phyloP scores from a whole-genome alignment of 164 flowering plant species.

The Vitis amurensis region DNA sequence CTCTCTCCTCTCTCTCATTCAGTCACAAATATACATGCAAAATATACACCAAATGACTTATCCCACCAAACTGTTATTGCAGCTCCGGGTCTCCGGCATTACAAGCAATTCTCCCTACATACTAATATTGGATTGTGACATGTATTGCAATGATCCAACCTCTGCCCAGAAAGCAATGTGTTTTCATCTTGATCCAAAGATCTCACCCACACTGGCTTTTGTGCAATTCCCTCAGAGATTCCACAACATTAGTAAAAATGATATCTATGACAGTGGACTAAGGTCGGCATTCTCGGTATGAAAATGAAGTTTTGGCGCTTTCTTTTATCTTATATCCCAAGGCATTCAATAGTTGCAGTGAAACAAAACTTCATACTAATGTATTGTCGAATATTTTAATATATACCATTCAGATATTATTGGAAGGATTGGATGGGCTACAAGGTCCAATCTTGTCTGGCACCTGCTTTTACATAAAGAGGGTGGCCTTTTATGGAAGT shows the following conservation, averaged over 20 bases:
- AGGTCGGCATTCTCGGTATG: slow-evolving; percentile 26
- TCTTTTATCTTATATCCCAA: background rate
- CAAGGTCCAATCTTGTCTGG: slow-evolving; percentile 44
- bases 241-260: slow-evolving; percentile 32
- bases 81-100: slow-evolving; percentile 54
- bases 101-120: slow-evolving; percentile 53
- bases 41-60: background rate
- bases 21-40: background rate
- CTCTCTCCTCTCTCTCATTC: background rate
- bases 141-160: slow-evolving; percentile 49
- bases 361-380: background rate
- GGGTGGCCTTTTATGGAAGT: slow-evolving; percentile 36
- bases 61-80: slow-evolving; percentile 7
- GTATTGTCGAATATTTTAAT: background rate
- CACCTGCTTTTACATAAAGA: slow-evolving; percentile 44
- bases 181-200: slow-evolving; percentile 41
- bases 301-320: background rate
- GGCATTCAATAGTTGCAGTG: no score
- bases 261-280: slow-evolving; percentile 43
- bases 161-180: slow-evolving; percentile 63
- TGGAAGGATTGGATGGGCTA: slow-evolving; percentile 49
- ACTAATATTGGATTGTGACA: slow-evolving; percentile 55
- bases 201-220: slow-evolving; percentile 29
- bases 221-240: slow-evolving; percentile 62
- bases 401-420: slow-evolving; percentile 17